These are phyloP conservation scores for Rhodotorula taiwanensis DNA, from an alignment of 768 basidiomycete species.

Conservation along the genomic window DNA sequence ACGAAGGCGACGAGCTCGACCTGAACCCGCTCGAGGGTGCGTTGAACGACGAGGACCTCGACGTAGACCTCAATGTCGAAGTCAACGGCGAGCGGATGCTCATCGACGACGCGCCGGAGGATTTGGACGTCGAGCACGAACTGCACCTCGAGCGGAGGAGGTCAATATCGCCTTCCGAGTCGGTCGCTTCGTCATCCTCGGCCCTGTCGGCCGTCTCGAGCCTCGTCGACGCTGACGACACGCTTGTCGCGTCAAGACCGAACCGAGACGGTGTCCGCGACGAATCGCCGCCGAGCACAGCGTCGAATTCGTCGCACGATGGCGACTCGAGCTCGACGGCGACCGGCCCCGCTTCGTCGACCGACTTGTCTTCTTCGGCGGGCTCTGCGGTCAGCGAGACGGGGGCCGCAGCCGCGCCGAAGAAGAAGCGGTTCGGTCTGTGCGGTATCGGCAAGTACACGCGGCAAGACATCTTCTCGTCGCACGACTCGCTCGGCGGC, in stretches of 20 bases:
- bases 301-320: not conserved
- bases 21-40: not conserved
- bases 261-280: no score
- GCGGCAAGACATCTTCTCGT: slow-evolving; percentile 21
- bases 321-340: not conserved
- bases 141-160: slow-evolving; percentile 8
- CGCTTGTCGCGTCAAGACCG: no score
- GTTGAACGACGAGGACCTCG: slow-evolving; percentile 5
- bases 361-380: not conserved
- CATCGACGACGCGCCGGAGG: slow-evolving; percentile 26
- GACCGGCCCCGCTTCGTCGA: not conserved
- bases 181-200: slow-evolving; percentile 6
- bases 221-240: slow-evolving; percentile 1
- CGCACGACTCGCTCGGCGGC: slow-evolving; percentile 27
- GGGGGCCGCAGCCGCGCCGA: not conserved
- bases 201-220: not conserved
- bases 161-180: not conserved
- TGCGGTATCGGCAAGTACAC: slow-evolving; percentile 33
- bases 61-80: not conserved
- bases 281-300: slow-evolving; percentile 1
- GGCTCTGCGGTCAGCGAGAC: slow-evolving; percentile 5
- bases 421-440: slow-evolving; percentile 28
- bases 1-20: slow-evolving; percentile 10
- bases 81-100: slow-evolving; percentile 18
- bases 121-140: not conserved